Evolutionary conservation across 2,329 filamentous ascomycete genomes (phyloP), one percentile per base, ranked within the genome.

Genomic region (Ophiostoma triangulosporum): DNA sequence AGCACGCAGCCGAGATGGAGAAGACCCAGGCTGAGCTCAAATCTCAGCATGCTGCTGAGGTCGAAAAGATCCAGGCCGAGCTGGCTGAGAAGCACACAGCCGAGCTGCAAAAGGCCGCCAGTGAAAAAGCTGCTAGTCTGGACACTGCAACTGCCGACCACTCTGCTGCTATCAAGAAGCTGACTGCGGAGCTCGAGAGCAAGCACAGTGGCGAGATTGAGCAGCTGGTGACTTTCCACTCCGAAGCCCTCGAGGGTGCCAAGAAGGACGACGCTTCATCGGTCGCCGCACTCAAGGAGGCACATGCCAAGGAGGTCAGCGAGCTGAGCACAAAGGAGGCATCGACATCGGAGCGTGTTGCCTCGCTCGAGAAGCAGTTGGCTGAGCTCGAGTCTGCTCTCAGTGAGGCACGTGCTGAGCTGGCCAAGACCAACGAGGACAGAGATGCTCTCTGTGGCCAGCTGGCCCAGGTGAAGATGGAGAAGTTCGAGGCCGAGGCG

Each of bases 391-490:
- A 73, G 52, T 60, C 60, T 7, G 63, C 72, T 24, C 60, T 71
- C 27, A 62, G 60, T 2, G 59, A 65, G 12, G 58, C 62, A 26
- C 69, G 73, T 58, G 67, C 69, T 33, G 66, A 70, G 20, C 65
- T 77, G 15, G 65, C 63, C 51, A 72, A 73, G 61, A 63, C 69
- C 2, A 67, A 76, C 57, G 65, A 68, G 27, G 77, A 81, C 59
- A 63, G 70, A 31, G 70, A 72, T 57, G 69, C 72, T 24, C 64
- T 80, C 57, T 71, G 72, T 53, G 73, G 74, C 60, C 70, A 75
- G 60, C 73, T 81, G 40, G 78, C 75, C 2, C 69, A 74, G 49
- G 76, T 77, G 58, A 81, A 81, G 69, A 78, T 80, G 69, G 74
- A 75, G 53, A 77, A 77, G 56, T 75, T 78, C 56, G 75, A 74